phyloP scores from a whole-genome alignment of 192 early-diverging fungal genomes.

The Mortierella alpina region DNA sequence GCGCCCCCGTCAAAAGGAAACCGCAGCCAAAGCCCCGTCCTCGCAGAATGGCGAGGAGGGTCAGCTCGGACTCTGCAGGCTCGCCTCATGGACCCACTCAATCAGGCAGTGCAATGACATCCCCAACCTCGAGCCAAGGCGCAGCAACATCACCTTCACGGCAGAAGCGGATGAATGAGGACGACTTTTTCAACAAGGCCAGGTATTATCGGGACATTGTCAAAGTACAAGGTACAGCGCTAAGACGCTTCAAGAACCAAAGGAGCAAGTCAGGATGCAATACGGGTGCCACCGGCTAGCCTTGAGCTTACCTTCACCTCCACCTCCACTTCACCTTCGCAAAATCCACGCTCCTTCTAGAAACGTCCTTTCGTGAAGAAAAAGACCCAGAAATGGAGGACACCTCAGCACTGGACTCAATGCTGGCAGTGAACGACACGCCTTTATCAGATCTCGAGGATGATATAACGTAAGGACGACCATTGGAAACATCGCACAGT shows the following conservation, averaged over 20 bases:
- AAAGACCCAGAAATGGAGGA: not conserved
- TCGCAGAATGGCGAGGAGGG: not conserved
- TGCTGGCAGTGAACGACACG: not conserved
- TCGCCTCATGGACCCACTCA: not conserved
- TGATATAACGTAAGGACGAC: slow-evolving; percentile 15
- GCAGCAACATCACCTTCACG: slow-evolving; percentile 4
- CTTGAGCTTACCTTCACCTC: not conserved
- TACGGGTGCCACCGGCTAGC: no score
- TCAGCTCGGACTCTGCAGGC: not conserved
- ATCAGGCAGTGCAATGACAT: not conserved
- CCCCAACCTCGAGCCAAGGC: not conserved
- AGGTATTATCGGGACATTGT: slow-evolving; percentile 16
- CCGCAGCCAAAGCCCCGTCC: slow-evolving; percentile 27
- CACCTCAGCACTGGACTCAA: slow-evolving; percentile 5
- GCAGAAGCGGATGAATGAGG: slow-evolving; percentile 24
- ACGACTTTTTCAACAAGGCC: slow-evolving; percentile 51
- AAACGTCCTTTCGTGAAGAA: slow-evolving; percentile 5
- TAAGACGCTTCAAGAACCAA: no score
- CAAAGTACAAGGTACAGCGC: slow-evolving; percentile 23
- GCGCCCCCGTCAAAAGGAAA: slow-evolving; percentile 1
- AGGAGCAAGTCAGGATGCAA: no score
- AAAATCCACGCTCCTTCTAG: not conserved
- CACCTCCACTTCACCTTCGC: no score
- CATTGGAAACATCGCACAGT: not conserved
- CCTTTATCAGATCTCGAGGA: slow-evolving; percentile 34